Percentiles rank a stretch among this genome's conserved stretches.
These are phyloP conservation scores for Fraxinus greggii DNA, from an alignment of 305 asterid species.

Conservation along the genomic window DNA sequence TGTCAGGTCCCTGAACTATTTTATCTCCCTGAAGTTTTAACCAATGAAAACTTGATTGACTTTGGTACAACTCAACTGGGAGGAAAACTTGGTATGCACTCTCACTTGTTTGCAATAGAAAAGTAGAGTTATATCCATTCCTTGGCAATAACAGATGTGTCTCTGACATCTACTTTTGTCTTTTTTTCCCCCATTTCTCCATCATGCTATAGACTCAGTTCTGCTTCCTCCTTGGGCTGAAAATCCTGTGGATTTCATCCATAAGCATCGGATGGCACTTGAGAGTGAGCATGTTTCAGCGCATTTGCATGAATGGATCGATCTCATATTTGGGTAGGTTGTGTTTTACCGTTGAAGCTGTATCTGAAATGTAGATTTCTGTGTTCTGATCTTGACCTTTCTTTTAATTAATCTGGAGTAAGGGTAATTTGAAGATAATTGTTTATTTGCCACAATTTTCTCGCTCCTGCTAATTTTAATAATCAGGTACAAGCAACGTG, in stretches of 20 bases:
- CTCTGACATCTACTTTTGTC: constrained; percentile 17
- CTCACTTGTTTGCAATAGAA: constrained; percentile 23
- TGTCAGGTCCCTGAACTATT: constrained; percentile 96
- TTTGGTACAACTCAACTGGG: constrained; percentile 98
- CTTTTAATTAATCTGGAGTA: constrained; percentile 2
- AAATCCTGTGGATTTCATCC: constrained; percentile 89
- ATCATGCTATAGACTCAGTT: constrained; percentile 56
- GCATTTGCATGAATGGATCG: constrained; percentile 95
- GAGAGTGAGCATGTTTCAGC: constrained; percentile 97
- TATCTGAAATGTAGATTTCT: constrained; percentile 9
- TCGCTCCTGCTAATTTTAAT: constrained; percentile 23
- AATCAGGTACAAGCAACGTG: constrained; percentile 94
- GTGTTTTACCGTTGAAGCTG: constrained; percentile 18
- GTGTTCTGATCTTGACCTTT: not conserved
- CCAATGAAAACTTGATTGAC: constrained; percentile 82
- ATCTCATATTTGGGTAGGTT: constrained; percentile 91
- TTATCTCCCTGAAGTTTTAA: constrained; percentile 87
- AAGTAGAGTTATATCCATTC: constrained; percentile 17
- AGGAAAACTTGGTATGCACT: constrained; percentile 85
- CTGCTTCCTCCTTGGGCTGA: constrained; percentile 96
- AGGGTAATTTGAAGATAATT: not conserved
- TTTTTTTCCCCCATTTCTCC: constrained; percentile 20
- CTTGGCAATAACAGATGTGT: not conserved
- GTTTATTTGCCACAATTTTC: constrained; percentile 13
- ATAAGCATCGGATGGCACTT: constrained; percentile 93